Conservation (phyloP, 192 early-diverging fungal species). For the Helicostylum pulchrum region DNA sequence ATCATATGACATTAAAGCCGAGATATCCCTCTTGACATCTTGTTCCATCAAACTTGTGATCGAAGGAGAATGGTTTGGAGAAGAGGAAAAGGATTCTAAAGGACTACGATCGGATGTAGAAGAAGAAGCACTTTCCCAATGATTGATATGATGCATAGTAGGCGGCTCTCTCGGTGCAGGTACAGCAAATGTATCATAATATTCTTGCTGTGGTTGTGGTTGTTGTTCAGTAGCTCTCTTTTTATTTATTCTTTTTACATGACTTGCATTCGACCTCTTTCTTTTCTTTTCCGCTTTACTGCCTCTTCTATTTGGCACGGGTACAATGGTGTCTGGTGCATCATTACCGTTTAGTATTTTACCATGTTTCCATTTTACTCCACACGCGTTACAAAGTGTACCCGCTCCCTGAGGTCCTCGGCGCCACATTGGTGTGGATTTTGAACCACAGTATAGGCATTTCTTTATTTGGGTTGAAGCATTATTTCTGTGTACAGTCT, state of each 20-base stretch:
- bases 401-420: constrained; percentile 67
- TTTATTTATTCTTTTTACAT: background rate
- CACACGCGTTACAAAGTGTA: constrained; percentile 78
- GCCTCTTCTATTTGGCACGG: background rate
- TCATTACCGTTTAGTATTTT: constrained; percentile 55
- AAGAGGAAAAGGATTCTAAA: constrained; percentile 7
- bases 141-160: background rate
- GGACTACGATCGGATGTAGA: constrained; percentile 2
- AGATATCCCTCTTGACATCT: background rate
- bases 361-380: constrained; percentile 81
- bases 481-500: background rate
- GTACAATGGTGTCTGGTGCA: background rate
- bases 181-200: constrained; percentile 6
- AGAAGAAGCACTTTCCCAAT: constrained; percentile 16
- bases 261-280: constrained; percentile 13
- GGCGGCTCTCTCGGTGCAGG: constrained; percentile 11
- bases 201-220: too few species aligned
- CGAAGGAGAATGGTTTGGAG: background rate
- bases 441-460: constrained; percentile 64
- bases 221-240: background rate
- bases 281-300: constrained; percentile 14
- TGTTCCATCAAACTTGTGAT: constrained; percentile 9
- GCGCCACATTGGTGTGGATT: constrained; percentile 76
- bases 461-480: constrained; percentile 36
- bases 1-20: background rate